Evolutionary conservation across 768 basidiomycete genomes (phyloP), one percentile per base, ranked within the genome.

Genomic region (Rhodotorula paludigena): DNA sequence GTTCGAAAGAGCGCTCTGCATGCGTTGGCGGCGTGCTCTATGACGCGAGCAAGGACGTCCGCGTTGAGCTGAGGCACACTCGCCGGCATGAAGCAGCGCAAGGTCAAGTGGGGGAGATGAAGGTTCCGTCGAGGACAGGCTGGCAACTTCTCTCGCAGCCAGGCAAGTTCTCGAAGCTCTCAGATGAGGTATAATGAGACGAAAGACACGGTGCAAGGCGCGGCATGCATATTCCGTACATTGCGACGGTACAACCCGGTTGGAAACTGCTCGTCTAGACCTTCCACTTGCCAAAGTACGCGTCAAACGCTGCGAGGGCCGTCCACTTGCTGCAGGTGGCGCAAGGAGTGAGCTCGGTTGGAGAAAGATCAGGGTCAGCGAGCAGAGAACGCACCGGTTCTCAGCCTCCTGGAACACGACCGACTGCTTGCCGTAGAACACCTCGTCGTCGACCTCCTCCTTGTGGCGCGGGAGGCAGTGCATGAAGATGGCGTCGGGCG

Each of bases 371-470:
- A 28, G 25, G 47, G 10, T 5, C n/a, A 15, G n/a, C 8, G 2
- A 21, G n/a, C n/a, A n/a, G n/a, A n/a, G 3, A 35, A 67, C 63
- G 52, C 58, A 71, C 59, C 94, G 85, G 81, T 99, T 99, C 80
- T 97, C 93, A 0, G 92, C 87, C 79, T 92, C 92, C 23, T 85
- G 87, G 84, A 92, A 99, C 20, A 89, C 94, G 52, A 96, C 84
- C 23, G 89, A 92, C 53, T 92, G 86, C 44, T 87, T 85, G 14
- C 92, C 90, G 76, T 97, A 96, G 78, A 97, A 97, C 25, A 98
- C 92, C 81, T 94, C 91, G 75, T 98, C 92, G 76, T 97, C 89
- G 53, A 99, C 94, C 78, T 99, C 94, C 71, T 96, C 82, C 51
- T 83, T 78, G 80, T 99, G 96, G 67, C 94, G 83, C 33, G 96